Conservation (phyloP, 2,329 filamentous ascomycete genomes). For the Metarhizium robertsii region DNA sequence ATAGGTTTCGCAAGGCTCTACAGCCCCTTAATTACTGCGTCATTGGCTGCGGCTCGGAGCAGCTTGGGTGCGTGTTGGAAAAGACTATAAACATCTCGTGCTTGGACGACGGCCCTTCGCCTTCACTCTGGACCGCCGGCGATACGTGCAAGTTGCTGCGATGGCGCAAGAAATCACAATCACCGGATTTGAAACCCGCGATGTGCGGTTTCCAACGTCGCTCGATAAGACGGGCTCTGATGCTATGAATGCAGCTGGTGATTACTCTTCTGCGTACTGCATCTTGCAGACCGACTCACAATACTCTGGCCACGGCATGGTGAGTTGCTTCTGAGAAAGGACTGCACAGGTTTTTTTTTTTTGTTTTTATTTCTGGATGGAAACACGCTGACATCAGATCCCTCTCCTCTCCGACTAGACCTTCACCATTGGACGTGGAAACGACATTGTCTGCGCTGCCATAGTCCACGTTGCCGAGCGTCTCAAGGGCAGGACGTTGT, state of each 20-base stretch:
- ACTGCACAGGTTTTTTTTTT: neutral
- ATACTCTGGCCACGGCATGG: conserved; percentile 70
- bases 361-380: too few relatives aligned
- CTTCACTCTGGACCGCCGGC: neutral
- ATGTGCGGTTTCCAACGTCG: conserved; percentile 80
- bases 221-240: conserved; percentile 94
- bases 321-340: conserved; percentile 20
- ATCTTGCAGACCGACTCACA: conserved; percentile 73
- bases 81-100: neutral
- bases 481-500: conserved; percentile 65
- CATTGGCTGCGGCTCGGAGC: neutral
- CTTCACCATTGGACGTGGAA: conserved; percentile 81
- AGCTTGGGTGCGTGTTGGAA: neutral
- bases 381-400: neutral
- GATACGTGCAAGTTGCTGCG: neutral
- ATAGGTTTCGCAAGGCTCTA: too few relatives aligned
- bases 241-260: conserved; percentile 90
- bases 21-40: too few relatives aligned
- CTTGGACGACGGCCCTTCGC: neutral
- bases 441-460: conserved; percentile 83
- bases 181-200: conserved; percentile 60
- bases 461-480: conserved; percentile 71
- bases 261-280: conserved; percentile 93
- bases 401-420: conserved; percentile 33
- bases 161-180: conserved; percentile 50